These are phyloP conservation scores for Saccharomycopsis crataegensis DNA, from an alignment of 1,139 yeast species.

Conservation along the genomic window DNA sequence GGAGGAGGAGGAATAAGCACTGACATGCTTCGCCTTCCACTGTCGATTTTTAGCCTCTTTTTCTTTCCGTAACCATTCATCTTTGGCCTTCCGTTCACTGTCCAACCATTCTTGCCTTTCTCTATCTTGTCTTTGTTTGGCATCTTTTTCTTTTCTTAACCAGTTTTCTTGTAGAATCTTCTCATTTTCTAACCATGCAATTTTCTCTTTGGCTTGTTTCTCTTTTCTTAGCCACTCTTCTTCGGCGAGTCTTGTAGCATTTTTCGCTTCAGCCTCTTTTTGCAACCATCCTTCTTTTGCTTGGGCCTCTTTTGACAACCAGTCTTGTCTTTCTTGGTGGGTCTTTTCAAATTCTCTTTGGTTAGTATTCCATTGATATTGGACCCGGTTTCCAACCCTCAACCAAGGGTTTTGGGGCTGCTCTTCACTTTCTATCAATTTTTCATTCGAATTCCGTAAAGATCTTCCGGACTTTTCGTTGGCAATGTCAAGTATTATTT, in stretches of 20 bases:
- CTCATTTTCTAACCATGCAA: slow-evolving; percentile 8
- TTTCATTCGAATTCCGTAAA: too few species aligned
- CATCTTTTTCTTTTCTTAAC: slow-evolving; percentile 5
- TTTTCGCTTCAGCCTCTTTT: slow-evolving; percentile 1
- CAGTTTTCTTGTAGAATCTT: slow-evolving; percentile 1
- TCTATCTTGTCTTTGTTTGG: neutral
- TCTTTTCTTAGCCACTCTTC: slow-evolving; percentile 3
- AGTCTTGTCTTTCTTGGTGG: slow-evolving; percentile 1
- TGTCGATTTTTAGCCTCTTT: neutral
- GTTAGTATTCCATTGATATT: neutral
- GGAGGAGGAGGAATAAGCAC: too few species aligned
- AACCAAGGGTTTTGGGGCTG: too few species aligned
- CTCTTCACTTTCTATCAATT: too few species aligned
- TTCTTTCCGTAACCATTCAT: slow-evolving; percentile 4
- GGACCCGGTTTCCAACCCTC: too few species aligned
- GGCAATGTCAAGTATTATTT: too few species aligned
- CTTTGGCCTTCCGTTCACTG: slow-evolving; percentile 6
- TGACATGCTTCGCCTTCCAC: too few species aligned
- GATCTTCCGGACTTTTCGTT: too few species aligned
- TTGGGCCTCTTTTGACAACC: neutral
- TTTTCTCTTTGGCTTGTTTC: slow-evolving; percentile 2
- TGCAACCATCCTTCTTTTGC: neutral
- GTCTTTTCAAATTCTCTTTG: neutral
- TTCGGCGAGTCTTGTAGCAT: neutral
- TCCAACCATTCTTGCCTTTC: slow-evolving; percentile 2